phyloP scores from a whole-genome alignment of 192 early-diverging fungal species.

The Coemansia erecta region DNA sequence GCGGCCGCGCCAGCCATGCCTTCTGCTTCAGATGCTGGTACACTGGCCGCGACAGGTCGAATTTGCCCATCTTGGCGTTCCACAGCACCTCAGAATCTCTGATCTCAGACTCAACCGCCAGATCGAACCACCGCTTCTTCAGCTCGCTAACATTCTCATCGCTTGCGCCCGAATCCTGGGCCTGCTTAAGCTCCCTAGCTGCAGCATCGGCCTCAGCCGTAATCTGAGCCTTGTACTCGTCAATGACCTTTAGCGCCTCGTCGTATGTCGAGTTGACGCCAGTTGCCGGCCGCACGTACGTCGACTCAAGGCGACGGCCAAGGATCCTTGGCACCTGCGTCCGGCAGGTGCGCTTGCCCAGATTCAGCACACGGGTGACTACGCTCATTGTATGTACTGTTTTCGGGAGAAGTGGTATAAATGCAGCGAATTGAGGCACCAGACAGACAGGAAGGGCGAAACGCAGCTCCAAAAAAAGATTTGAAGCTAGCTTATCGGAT shows the following conservation, averaged over 20 bases:
- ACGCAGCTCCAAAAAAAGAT: not conserved
- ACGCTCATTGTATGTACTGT: constrained; percentile 23
- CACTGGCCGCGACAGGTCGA: constrained; percentile 67
- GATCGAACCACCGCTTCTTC: constrained; percentile 52
- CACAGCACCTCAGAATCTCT: constrained; percentile 69
- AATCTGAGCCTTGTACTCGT: constrained; percentile 55
- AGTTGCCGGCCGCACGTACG: constrained; percentile 54
- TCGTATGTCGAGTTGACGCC: constrained; percentile 71
- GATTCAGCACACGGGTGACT: constrained; percentile 16
- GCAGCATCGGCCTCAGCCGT: constrained; percentile 28
- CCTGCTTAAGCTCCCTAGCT: constrained; percentile 22
- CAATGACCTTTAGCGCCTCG: constrained; percentile 70
- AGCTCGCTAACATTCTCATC: constrained; percentile 51
- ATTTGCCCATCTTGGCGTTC: constrained; percentile 59
- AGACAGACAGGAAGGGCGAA: not conserved
- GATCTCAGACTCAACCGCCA: constrained; percentile 64
- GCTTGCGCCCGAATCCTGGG: constrained; percentile 22
- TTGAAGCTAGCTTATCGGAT: not conserved
- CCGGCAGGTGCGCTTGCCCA: constrained; percentile 15
- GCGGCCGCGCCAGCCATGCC: constrained; percentile 58
- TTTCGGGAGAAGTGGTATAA: not conserved
- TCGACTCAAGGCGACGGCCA: constrained; percentile 29
- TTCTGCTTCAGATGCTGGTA: constrained; percentile 65
- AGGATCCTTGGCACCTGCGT: not conserved
- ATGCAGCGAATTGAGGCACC: too few relatives aligned